Conservation (phyloP, 2,329 filamentous ascomycete species). For the Aspergillus sp. region DNA sequence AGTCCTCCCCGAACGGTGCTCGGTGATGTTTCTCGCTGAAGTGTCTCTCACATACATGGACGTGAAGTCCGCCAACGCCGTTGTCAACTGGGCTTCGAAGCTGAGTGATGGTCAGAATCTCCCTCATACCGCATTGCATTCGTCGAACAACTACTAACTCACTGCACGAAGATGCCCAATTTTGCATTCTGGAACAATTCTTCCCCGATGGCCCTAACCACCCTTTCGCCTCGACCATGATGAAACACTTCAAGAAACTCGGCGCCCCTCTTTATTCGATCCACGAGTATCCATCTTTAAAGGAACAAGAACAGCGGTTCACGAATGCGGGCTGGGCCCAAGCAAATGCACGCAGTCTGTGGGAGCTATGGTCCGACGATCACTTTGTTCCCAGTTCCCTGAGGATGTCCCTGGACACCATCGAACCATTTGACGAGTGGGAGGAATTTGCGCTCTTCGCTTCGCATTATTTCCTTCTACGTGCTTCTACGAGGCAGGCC, state of each 20-base stretch:
- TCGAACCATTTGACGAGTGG: conserved; percentile 93
- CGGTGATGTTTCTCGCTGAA: conserved; percentile 79
- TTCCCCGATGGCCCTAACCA: conserved; percentile 73
- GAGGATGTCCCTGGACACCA: conserved; percentile 60
- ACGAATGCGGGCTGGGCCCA: conserved; percentile 63
- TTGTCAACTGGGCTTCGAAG: conserved; percentile 74
- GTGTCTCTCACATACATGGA: conserved; percentile 93
- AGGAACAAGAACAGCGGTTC: conserved; percentile 69
- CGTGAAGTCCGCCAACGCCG: conserved; percentile 64
- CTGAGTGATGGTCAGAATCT: conserved; percentile 62
- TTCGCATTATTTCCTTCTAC: conserved; percentile 77
- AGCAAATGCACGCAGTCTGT: conserved; percentile 66
- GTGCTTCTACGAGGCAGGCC: conserved; percentile 50
- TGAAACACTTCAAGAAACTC: conserved; percentile 77
- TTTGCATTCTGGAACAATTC: conserved; percentile 84
- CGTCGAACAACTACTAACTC: conserved; percentile 3
- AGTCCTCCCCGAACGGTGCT: conserved; percentile 56
- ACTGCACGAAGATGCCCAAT: conserved; percentile 58
- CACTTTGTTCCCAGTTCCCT: conserved; percentile 61
- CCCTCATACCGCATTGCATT: background rate
- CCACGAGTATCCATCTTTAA: conserved; percentile 63
- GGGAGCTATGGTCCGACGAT: conserved; percentile 76
- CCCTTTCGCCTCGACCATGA: conserved; percentile 84
- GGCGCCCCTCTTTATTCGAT: conserved; percentile 76
- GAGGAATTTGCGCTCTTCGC: conserved; percentile 87